phyloP scores from a whole-genome alignment of 2,329 filamentous ascomycete genomes.

The Sarocladium brachiariae region DNA sequence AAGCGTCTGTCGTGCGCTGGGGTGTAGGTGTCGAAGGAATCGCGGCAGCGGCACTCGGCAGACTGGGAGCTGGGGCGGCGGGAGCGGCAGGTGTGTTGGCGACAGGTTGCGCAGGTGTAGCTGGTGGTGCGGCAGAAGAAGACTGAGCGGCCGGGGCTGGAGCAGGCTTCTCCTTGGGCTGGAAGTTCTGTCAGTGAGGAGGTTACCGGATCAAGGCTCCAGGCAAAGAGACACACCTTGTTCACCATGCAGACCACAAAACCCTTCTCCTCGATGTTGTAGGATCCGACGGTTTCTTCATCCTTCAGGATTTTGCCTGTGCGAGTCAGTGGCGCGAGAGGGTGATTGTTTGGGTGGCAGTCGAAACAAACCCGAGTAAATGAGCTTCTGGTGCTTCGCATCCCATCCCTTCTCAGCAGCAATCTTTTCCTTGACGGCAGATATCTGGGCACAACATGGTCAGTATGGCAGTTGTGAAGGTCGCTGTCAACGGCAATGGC shows the following conservation, averaged over 20 bases:
- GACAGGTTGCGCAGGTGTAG: slow-evolving; percentile 48
- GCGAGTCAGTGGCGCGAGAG: slow-evolving; percentile 9
- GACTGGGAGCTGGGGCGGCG: slow-evolving; percentile 29
- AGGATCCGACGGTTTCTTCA: slow-evolving; percentile 91
- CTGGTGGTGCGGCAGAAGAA: slow-evolving; percentile 50
- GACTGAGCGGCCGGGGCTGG: slow-evolving; percentile 43
- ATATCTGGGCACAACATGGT: slow-evolving; percentile 54
- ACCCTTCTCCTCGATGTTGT: slow-evolving; percentile 98
- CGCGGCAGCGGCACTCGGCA: slow-evolving; percentile 33
- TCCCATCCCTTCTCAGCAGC: slow-evolving; percentile 91
- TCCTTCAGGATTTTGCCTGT: slow-evolving; percentile 97
- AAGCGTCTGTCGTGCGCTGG: slow-evolving; percentile 37
- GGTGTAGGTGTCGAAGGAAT: slow-evolving; percentile 49
- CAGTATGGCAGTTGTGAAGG: slow-evolving; percentile 10
- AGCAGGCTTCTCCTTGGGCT: slow-evolving; percentile 60
- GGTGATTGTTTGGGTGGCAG: slow-evolving; percentile 8
- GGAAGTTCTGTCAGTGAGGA: slow-evolving; percentile 11
- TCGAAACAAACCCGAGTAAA: slow-evolving; percentile 76
- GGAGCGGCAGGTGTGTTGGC: slow-evolving; percentile 56
- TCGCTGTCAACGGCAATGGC: slow-evolving; percentile 11
- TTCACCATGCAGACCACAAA: slow-evolving; percentile 98
- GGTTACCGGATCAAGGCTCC: not conserved
- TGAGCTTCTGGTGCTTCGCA: slow-evolving; percentile 83
- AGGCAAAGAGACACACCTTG: slow-evolving; percentile 57
- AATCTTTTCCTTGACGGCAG: slow-evolving; percentile 87